phyloP scores from a whole-genome alignment of 306 rosid genomes.

The Phaseolus lunatus region DNA sequence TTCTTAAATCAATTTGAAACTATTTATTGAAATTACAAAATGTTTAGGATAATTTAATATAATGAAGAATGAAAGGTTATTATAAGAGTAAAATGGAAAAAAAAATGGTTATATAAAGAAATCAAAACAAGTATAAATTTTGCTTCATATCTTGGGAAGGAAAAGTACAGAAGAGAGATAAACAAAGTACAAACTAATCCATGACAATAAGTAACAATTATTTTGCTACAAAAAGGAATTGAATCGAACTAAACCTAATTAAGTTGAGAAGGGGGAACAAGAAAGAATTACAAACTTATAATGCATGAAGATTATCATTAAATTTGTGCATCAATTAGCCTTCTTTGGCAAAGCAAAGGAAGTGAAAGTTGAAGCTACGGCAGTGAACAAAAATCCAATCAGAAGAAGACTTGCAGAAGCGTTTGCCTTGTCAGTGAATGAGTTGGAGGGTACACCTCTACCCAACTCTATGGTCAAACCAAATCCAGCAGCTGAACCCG shows the following conservation, averaged over 20 bases:
- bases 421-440: slow-evolving; percentile 50
- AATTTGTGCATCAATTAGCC: background rate
- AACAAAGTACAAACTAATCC: background rate
- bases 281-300: too few species aligned
- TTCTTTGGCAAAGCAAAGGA: slow-evolving; percentile 56
- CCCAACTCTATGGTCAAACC: slow-evolving; percentile 55
- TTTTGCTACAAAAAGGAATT: too few species aligned
- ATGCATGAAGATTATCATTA: too few species aligned
- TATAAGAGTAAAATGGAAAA: too few species aligned
- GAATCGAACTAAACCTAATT: background rate
- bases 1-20: too few species aligned
- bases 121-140: background rate
- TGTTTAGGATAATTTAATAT: too few species aligned
- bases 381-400: slow-evolving; percentile 56
- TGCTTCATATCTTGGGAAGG: background rate
- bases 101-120: too few species aligned
- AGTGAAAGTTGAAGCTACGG: slow-evolving; percentile 60
- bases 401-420: slow-evolving; percentile 62
- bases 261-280: too few species aligned
- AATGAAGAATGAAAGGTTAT: too few species aligned
- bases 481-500: slow-evolving; percentile 70
- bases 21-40: too few species aligned
- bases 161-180: background rate
- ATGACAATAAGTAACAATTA: too few species aligned
- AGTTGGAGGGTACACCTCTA: background rate